Conservation (phyloP, 257 asterid species). For the Craterostigma plantagineum region DNA sequence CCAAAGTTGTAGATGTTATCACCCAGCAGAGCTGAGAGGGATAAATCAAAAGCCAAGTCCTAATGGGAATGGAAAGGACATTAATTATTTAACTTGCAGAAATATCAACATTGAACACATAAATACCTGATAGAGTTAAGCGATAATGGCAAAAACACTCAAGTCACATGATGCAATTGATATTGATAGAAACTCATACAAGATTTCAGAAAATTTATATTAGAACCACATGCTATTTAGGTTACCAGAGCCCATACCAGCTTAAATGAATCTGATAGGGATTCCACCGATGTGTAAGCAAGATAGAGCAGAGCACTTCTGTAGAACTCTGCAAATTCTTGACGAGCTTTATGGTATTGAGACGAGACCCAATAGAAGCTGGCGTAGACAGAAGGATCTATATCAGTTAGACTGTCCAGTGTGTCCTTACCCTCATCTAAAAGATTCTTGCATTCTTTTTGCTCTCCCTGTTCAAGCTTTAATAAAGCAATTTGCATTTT, state of each 20-base stretch:
- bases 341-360: slow-evolving; percentile 60
- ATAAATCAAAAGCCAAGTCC: slow-evolving; percentile 93
- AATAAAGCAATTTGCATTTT: slow-evolving; percentile 72
- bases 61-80: slow-evolving; percentile 11
- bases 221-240: not conserved
- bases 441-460: slow-evolving; percentile 75
- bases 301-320: slow-evolving; percentile 83
- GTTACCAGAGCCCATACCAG: slow-evolving; percentile 33
- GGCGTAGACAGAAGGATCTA: slow-evolving; percentile 94
- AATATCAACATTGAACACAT: not conserved
- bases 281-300: slow-evolving; percentile 86
- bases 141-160: not conserved
- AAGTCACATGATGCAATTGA: not conserved
- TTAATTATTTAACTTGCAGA: slow-evolving; percentile 4
- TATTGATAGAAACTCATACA: not conserved
- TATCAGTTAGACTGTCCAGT: slow-evolving; percentile 91
- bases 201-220: too few species aligned
- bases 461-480: slow-evolving; percentile 80
- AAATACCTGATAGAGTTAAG: slow-evolving; percentile 1
- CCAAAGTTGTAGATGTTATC: slow-evolving; percentile 93
- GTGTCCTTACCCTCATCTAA: slow-evolving; percentile 83
- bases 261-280: slow-evolving; percentile 76
- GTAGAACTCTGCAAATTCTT: slow-evolving; percentile 92
- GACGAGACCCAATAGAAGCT: slow-evolving; percentile 90
- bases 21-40: slow-evolving; percentile 84